Evolutionary conservation across 2,329 filamentous ascomycete species (phyloP).

Genomic region (Pyrenochaeta sp.): DNA sequence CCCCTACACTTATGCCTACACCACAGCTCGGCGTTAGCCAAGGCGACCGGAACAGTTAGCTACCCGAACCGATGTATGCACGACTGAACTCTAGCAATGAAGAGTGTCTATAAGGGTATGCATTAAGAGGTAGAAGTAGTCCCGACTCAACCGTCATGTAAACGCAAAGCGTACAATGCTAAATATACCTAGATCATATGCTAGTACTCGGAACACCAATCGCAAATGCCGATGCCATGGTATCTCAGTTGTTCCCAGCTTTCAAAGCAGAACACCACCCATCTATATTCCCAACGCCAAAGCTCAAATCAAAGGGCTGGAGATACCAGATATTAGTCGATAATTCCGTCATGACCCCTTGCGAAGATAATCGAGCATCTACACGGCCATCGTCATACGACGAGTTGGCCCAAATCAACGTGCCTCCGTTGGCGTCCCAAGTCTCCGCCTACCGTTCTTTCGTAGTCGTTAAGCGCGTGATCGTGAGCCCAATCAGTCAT

Average conservation of each 20-base stretch:
- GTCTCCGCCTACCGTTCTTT: conserved; percentile 14
- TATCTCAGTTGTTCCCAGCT: conserved; percentile 12
- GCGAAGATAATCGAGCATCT: conserved; percentile 25
- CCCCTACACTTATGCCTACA: too few species aligned
- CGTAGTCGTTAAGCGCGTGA: conserved; percentile 22
- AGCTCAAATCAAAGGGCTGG: background rate
- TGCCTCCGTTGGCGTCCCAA: conserved; percentile 32
- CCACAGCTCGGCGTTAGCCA: too few species aligned
- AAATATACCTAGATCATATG: background rate
- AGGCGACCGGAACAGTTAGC: too few species aligned
- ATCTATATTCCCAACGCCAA: conserved; percentile 6
- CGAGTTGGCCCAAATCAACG: conserved; percentile 33
- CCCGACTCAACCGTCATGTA: background rate
- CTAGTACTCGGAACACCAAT: conserved; percentile 2
- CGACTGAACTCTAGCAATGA: too few species aligned
- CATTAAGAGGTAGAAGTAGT: background rate
- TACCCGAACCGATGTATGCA: too few species aligned
- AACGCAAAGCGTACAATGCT: background rate
- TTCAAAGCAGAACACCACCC: background rate
- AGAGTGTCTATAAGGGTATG: too few species aligned
- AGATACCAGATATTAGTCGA: conserved; percentile 10
- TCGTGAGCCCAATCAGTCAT: conserved; percentile 37
- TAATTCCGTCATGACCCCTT: conserved; percentile 2
- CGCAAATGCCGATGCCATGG: conserved; percentile 16
- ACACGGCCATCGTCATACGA: conserved; percentile 40